Conservation (phyloP, 441 rosid genomes). For the Pelargonium myrrhifolium region DNA sequence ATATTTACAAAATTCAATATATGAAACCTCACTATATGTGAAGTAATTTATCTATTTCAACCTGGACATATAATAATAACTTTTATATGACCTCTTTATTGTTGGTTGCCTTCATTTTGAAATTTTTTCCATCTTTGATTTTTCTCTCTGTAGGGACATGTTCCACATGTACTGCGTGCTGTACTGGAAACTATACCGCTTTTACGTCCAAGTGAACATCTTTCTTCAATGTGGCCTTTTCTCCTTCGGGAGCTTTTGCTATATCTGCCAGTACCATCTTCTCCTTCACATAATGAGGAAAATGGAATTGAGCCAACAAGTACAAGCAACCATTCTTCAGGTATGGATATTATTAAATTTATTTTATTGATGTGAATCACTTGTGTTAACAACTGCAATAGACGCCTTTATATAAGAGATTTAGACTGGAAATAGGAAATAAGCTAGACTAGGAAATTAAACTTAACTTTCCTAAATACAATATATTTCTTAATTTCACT, state of each 20-base stretch:
- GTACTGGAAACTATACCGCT: constrained; percentile 76
- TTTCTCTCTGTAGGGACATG: constrained; percentile 47
- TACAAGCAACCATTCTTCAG: constrained; percentile 35
- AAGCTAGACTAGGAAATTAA: too few relatives aligned
- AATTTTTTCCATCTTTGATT: background rate
- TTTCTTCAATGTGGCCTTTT: constrained; percentile 81
- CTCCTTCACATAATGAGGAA: constrained; percentile 41
- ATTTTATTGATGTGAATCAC: too few relatives aligned
- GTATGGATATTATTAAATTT: constrained; percentile 22
- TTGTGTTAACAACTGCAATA: too few relatives aligned
- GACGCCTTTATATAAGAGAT: too few relatives aligned
- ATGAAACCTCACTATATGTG: background rate
- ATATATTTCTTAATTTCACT: too few relatives aligned
- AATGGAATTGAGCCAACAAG: constrained; percentile 40
- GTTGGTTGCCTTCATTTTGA: background rate
- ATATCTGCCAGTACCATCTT: constrained; percentile 70
- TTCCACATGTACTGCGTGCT: constrained; percentile 73
- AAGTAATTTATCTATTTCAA: too few relatives aligned
- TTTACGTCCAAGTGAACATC: constrained; percentile 62
- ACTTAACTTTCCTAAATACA: too few relatives aligned
- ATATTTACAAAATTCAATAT: background rate
- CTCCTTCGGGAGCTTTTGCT: constrained; percentile 63
- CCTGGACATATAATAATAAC: background rate
- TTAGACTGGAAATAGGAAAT: too few relatives aligned
- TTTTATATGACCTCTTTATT: background rate